Evolutionary conservation across 1,139 yeast genomes (phyloP).

Genomic region (Hemisphaericaspora lyxosophila): DNA sequence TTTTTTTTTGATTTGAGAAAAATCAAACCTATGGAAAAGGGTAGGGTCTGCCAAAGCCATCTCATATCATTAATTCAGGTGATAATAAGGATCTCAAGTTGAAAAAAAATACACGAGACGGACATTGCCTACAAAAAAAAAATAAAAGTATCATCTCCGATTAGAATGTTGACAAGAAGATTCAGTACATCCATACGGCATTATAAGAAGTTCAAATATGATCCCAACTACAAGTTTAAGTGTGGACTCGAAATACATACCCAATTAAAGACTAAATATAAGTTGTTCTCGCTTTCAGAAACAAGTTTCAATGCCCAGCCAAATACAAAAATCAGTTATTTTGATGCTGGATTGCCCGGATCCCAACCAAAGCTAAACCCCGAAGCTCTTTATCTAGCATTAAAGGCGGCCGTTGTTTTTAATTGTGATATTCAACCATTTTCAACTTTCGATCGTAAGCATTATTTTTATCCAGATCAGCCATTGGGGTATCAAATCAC

Average conservation of each 20-base stretch:
- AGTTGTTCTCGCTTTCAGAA: slow-evolving; percentile 68
- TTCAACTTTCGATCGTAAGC: slow-evolving; percentile 87
- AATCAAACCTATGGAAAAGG: no score
- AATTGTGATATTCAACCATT: slow-evolving; percentile 54
- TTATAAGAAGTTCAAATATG: slow-evolving; percentile 4
- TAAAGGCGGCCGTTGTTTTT: slow-evolving; percentile 72
- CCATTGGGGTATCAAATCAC: slow-evolving; percentile 96
- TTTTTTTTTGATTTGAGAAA: no score
- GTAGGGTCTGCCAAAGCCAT: no score
- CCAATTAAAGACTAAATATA: slow-evolving; percentile 70
- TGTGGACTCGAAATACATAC: slow-evolving; percentile 95
- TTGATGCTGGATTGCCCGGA: slow-evolving; percentile 89
- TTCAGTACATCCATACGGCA: slow-evolving; percentile 9
- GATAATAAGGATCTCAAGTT: no score
- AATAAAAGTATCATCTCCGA: no score
- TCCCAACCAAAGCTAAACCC: slow-evolving; percentile 83
- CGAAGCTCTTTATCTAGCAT: slow-evolving; percentile 69
- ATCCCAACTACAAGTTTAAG: slow-evolving; percentile 46
- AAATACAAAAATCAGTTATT: slow-evolving; percentile 71
- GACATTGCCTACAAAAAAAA: no score
- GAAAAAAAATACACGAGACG: no score
- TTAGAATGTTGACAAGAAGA: slow-evolving; percentile 2
- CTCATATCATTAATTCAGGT: no score
- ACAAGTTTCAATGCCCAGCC: slow-evolving; percentile 55
- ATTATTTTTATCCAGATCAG: slow-evolving; percentile 94